phyloP scores from a whole-genome alignment of 1,284 basidiomycete genomes.

The Laetiporus sulphureus region DNA sequence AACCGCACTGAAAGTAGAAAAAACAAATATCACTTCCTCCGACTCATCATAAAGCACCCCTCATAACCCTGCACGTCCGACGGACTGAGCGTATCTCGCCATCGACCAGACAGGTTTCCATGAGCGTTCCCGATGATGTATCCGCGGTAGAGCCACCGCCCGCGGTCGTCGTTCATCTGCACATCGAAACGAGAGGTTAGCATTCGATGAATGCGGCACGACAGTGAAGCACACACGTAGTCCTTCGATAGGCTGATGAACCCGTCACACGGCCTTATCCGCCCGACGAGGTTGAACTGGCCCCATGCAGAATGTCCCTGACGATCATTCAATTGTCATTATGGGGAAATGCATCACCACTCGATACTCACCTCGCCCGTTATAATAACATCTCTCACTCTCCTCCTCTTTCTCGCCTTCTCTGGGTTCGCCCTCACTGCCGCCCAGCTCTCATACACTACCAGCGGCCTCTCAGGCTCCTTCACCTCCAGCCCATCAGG shows the following conservation, averaged over 20 bases:
- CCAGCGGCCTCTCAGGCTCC: conserved; percentile 30
- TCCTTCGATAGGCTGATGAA: conserved; percentile 66
- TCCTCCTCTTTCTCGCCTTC: conserved; percentile 14
- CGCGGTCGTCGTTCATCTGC: conserved; percentile 60
- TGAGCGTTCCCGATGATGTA: conserved; percentile 61
- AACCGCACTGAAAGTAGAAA: too few relatives aligned
- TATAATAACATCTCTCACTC: conserved; percentile 56
- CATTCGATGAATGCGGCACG: neutral
- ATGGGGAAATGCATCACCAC: conserved; percentile 2
- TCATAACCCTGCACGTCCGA: conserved; percentile 56
- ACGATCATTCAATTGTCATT: too few relatives aligned
- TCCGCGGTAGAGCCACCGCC: conserved; percentile 71
- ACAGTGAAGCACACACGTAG: conserved; percentile 46
- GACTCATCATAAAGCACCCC: conserved; percentile 69
- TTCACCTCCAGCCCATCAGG: conserved; percentile 35
- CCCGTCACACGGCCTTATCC: conserved; percentile 64
- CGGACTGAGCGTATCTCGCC: conserved; percentile 67
- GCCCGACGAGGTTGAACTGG: conserved; percentile 63
- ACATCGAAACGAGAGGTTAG: conserved; percentile 1
- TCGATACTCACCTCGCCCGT: conserved; percentile 53
- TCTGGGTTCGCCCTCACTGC: conserved; percentile 34
- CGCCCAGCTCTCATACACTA: conserved; percentile 34
- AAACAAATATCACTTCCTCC: conserved; percentile 30
- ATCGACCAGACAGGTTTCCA: conserved; percentile 63
- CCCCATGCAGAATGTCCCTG: conserved; percentile 81